These are phyloP conservation scores for Ganoderma lucidum DNA, from an alignment of 1,284 basidiomycete genomes.

Conservation along the genomic window DNA sequence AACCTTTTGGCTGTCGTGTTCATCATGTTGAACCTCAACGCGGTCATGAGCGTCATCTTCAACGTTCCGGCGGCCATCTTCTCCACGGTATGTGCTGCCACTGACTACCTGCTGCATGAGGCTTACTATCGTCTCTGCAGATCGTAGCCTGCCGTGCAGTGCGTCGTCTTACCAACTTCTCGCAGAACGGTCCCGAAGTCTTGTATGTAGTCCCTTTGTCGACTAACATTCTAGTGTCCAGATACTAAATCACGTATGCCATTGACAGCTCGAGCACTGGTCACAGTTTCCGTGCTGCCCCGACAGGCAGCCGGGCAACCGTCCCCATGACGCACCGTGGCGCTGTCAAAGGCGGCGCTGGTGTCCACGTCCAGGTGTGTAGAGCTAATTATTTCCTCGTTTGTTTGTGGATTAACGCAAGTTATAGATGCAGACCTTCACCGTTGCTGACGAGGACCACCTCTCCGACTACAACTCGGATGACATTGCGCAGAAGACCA, in stretches of 20 bases:
- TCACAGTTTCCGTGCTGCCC: constrained; percentile 33
- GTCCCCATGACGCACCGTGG: constrained; percentile 29
- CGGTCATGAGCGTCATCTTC: constrained; percentile 45
- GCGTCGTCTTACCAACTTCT: constrained; percentile 70
- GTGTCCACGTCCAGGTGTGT: constrained; percentile 62
- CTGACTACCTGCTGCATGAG: not conserved
- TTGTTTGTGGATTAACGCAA: not conserved
- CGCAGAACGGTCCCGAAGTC: constrained; percentile 56
- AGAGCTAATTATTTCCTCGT: not conserved
- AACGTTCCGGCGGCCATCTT: constrained; percentile 45
- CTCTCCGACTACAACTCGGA: constrained; percentile 32
- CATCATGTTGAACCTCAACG: constrained; percentile 44
- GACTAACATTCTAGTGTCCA: not conserved
- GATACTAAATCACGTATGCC: constrained; percentile 39
- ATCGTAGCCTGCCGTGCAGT: constrained; percentile 45
- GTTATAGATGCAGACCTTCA: constrained; percentile 42
- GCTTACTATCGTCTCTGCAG: constrained; percentile 5
- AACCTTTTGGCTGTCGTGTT: constrained; percentile 44
- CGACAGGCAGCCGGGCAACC: constrained; percentile 15
- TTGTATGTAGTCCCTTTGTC: constrained; percentile 52
- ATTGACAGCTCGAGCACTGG: constrained; percentile 45
- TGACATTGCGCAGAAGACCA: constrained; percentile 58
- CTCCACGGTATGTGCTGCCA: constrained; percentile 36
- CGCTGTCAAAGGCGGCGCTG: constrained; percentile 40
- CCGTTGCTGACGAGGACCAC: constrained; percentile 37